Evolutionary conservation across 2,329 filamentous ascomycete species (phyloP).

Genomic region (Scleromitrula shiraiana): DNA sequence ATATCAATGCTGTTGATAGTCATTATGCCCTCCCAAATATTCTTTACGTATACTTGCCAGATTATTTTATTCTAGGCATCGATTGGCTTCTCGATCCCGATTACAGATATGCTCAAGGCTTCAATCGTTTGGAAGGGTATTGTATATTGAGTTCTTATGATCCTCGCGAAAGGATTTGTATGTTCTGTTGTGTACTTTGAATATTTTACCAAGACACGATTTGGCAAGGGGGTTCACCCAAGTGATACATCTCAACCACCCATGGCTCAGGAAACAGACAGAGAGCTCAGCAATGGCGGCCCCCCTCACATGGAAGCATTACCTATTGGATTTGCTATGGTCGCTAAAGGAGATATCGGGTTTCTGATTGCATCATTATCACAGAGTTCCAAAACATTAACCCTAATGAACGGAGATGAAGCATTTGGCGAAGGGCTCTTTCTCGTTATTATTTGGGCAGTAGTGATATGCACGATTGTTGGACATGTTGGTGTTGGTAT

Average conservation of each 20-base stretch:
- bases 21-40: no score
- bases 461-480: constrained; percentile 45
- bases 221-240: no score
- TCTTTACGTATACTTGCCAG: no score
- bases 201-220: constrained; percentile 8
- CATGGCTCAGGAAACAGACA: background rate
- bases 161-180: constrained; percentile 51
- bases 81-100: constrained; percentile 72
- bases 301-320: constrained; percentile 16
- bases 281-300: constrained; percentile 3
- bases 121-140: constrained; percentile 63
- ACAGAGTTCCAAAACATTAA: constrained; percentile 38
- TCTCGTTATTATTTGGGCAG: constrained; percentile 47
- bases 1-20: no score
- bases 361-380: constrained; percentile 67
- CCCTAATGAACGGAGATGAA: constrained; percentile 3
- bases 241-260: background rate
- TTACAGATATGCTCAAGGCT: constrained; percentile 58
- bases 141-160: constrained; percentile 66
- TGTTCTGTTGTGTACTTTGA: constrained; percentile 33
- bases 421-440: constrained; percentile 34
- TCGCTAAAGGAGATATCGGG: constrained; percentile 71
- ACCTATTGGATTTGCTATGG: constrained; percentile 47
- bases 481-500: constrained; percentile 43
- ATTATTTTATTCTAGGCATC: constrained; percentile 35